phyloP scores from a whole-genome alignment of 176 grass and related monocot species.

The Triticum timopheevii region DNA sequence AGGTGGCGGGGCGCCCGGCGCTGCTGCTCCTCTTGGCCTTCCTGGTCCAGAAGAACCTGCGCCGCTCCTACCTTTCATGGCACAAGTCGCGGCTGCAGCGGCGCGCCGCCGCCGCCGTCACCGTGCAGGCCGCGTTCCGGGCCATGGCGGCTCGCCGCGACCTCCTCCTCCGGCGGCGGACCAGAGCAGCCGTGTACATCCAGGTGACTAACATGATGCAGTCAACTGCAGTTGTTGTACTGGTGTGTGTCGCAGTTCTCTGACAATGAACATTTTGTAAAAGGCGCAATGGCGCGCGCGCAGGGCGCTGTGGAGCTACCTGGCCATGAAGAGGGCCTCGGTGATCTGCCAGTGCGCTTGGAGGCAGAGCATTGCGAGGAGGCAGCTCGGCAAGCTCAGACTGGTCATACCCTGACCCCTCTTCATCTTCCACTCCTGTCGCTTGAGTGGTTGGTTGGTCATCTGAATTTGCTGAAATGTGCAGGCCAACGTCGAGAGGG shows the following conservation, averaged over 20 bases:
- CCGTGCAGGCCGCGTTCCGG: slow-evolving; percentile 45
- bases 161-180: slow-evolving; percentile 31
- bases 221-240: neutral
- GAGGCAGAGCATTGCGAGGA: slow-evolving; percentile 46
- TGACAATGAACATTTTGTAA: neutral
- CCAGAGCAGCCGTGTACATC: slow-evolving; percentile 48
- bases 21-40: slow-evolving; percentile 22
- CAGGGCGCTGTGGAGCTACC: slow-evolving; percentile 16
- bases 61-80: slow-evolving; percentile 37
- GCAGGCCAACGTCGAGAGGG: slow-evolving; percentile 41
- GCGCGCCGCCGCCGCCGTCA: slow-evolving; percentile 26
- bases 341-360: slow-evolving; percentile 48
- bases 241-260: neutral
- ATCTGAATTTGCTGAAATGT: neutral
- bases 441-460: neutral
- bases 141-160: slow-evolving; percentile 42
- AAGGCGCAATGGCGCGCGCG: slow-evolving; percentile 59
- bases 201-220: slow-evolving; percentile 34
- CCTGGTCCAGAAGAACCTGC: slow-evolving; percentile 37
- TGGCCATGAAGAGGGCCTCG: slow-evolving; percentile 43
- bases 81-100: slow-evolving; percentile 26
- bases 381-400: slow-evolving; percentile 51
- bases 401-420: slow-evolving; percentile 33
- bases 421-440: neutral
- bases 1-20: slow-evolving; percentile 33